phyloP scores from a whole-genome alignment of 1,139 yeast species.

The Taphrina confusa region DNA sequence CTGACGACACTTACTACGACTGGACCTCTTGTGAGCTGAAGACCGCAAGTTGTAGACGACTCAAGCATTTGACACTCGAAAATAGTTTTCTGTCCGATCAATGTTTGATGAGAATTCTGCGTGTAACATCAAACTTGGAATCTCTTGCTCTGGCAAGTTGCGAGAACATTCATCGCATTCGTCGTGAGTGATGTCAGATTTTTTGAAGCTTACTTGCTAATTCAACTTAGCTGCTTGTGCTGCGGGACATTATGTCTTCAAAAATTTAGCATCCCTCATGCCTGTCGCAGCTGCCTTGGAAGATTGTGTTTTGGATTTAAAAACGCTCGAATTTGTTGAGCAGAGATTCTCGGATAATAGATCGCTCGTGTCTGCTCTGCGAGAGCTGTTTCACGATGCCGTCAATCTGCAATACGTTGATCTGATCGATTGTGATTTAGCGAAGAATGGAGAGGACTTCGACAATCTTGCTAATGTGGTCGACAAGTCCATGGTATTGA shows the following conservation, averaged over 20 bases:
- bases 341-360: neutral
- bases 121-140: slow-evolving; percentile 2
- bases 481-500: too few relatives aligned
- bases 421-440: neutral
- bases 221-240: neutral
- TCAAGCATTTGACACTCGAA: neutral
- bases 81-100: slow-evolving; percentile 6
- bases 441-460: neutral
- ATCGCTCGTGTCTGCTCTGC: neutral
- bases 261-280: neutral
- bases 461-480: neutral
- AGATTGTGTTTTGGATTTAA: slow-evolving; percentile 8
- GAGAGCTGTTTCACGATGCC: slow-evolving; percentile 12
- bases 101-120: slow-evolving; percentile 5
- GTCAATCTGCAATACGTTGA: neutral
- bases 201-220: neutral
- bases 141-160: slow-evolving; percentile 1
- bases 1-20: slow-evolving; percentile 4
- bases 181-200: neutral
- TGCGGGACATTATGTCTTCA: slow-evolving; percentile 2
- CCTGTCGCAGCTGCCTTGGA: slow-evolving; percentile 8
- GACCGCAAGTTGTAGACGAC: slow-evolving; percentile 11
- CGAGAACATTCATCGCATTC: slow-evolving; percentile 16
- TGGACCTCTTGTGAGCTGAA: neutral
- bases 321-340: neutral